Evolutionary conservation across 805 yeast genomes (phyloP).

Genomic region (Candida easanensis): DNA sequence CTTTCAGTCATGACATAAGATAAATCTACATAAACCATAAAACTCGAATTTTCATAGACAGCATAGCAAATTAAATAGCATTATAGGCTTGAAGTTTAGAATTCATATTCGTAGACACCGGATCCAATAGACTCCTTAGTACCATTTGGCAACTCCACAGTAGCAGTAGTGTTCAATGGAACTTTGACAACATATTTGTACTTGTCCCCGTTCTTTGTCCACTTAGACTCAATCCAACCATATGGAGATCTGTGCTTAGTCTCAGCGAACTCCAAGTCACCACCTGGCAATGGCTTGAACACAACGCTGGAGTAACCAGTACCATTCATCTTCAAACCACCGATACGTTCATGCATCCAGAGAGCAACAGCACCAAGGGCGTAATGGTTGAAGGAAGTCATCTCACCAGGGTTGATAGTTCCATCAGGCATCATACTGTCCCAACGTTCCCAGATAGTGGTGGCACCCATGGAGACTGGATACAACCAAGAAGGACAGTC

Average conservation of each 20-base stretch:
- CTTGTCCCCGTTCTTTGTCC: constrained; percentile 9
- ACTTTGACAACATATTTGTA: constrained; percentile 13
- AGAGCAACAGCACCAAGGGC: constrained; percentile 23
- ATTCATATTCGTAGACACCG: constrained; percentile 9
- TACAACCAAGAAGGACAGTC: constrained; percentile 21
- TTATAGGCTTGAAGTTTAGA: constrained; percentile 1
- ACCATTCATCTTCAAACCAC: constrained; percentile 12
- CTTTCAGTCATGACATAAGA: too few relatives aligned
- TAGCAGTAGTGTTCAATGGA: constrained; percentile 16
- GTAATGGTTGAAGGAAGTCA: constrained; percentile 24
- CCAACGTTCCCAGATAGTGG: constrained; percentile 24
- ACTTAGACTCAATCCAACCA: constrained; percentile 18
- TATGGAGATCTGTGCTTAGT: constrained; percentile 17
- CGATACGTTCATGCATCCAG: constrained; percentile 22
- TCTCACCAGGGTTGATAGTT: constrained; percentile 19
- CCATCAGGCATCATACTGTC: constrained; percentile 21
- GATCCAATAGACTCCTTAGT: constrained; percentile 7
- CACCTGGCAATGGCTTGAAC: constrained; percentile 19
- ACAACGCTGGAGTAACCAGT: constrained; percentile 11
- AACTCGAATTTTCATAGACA: too few relatives aligned
- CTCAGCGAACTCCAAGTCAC: constrained; percentile 11
- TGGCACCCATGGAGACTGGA: constrained; percentile 21
- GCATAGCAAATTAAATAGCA: too few relatives aligned
- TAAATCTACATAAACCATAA: too few relatives aligned
- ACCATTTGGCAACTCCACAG: constrained; percentile 16